Evolutionary conservation across 2,329 filamentous ascomycete genomes (phyloP).

Genomic region (Diplodia intermedia): DNA sequence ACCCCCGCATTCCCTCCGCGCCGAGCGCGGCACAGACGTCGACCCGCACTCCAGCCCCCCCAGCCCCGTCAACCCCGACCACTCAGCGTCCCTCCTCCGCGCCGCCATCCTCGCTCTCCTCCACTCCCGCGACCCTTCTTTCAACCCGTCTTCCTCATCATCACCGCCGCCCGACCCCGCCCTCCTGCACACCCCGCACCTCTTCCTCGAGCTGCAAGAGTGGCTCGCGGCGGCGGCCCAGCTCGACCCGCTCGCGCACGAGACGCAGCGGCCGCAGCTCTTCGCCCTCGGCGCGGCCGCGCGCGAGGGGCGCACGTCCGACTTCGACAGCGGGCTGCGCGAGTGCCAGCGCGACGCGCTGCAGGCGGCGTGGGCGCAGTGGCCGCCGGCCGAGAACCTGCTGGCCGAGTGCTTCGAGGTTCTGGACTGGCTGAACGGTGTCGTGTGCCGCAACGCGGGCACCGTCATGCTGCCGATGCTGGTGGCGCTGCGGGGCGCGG

Average conservation of each 20-base stretch:
- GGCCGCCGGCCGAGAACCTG: background rate
- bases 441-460: background rate
- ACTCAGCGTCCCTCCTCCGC: background rate
- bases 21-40: background rate
- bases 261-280: background rate
- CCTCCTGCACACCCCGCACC: background rate
- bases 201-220: conserved; percentile 17
- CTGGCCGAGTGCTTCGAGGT: background rate
- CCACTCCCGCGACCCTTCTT: background rate
- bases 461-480: conserved; percentile 10
- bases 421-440: conserved; percentile 14
- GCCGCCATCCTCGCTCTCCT: conserved; percentile 10
- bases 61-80: background rate
- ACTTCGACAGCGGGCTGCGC: background rate
- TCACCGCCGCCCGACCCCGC: background rate
- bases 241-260: background rate
- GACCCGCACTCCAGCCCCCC: background rate
- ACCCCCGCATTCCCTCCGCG: background rate
- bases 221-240: background rate
- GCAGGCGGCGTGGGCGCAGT: background rate
- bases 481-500: background rate
- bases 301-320: background rate
- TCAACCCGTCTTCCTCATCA: background rate
- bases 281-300: conserved; percentile 1
- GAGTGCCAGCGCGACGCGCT: conserved; percentile 2